These are phyloP conservation scores for Cardiospermum halicacabum DNA, from an alignment of 345 rosid genomes.

Conservation along the genomic window DNA sequence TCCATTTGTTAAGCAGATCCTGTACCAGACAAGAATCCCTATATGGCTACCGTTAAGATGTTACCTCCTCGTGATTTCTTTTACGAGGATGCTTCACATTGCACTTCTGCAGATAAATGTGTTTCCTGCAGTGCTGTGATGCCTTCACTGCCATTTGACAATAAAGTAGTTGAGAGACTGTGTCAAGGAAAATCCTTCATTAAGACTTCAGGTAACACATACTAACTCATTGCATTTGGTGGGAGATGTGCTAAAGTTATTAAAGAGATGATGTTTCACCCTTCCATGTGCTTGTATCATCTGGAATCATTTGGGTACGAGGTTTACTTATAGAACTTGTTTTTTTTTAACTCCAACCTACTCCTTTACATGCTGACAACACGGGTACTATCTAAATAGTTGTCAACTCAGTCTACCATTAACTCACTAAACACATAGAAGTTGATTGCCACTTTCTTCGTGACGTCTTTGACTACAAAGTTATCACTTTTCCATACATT, in stretches of 20 bases:
- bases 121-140: slow-evolving; percentile 44
- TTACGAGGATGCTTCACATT: slow-evolving; percentile 42
- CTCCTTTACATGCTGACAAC: no score
- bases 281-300: neutral
- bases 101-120: slow-evolving; percentile 30
- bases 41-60: slow-evolving; percentile 18
- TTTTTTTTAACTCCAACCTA: no score
- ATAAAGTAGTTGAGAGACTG: slow-evolving; percentile 56
- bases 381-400: no score
- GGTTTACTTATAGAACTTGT: no score
- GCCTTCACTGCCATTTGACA: slow-evolving; percentile 48
- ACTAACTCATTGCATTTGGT: slow-evolving; percentile 55
- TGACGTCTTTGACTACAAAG: no score
- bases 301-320: no score
- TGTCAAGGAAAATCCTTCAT: slow-evolving; percentile 42
- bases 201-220: slow-evolving; percentile 39
- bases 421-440: no score
- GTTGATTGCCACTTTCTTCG: no score
- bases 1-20: slow-evolving; percentile 33
- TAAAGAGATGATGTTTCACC: slow-evolving; percentile 28
- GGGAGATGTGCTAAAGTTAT: slow-evolving; percentile 51
- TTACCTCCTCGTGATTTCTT: slow-evolving; percentile 58
- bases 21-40: slow-evolving; percentile 30
- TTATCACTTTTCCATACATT: no score
- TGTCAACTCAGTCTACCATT: no score